Conservation (phyloP, 139 green algal species). For the Ettlia oleoabundans region DNA sequence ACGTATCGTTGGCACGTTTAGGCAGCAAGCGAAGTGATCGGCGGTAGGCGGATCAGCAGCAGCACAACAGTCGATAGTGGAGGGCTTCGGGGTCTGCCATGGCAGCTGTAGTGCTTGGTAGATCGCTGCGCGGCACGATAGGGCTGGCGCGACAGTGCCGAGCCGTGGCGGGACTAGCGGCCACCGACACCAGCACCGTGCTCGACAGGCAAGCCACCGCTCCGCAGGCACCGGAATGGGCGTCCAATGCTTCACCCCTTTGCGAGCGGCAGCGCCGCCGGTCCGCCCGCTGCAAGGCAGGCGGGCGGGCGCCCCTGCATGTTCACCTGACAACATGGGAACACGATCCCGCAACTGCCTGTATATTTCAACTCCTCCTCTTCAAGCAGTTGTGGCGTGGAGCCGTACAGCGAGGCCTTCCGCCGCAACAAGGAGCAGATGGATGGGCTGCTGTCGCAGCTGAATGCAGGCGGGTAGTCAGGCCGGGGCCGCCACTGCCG, state of each 20-base stretch:
- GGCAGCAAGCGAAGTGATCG: too few relatives aligned
- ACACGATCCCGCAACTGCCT: too few relatives aligned
- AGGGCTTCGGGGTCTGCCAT: background rate
- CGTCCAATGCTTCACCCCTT: background rate
- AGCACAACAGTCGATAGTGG: too few relatives aligned
- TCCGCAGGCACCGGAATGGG: background rate
- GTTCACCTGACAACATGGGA: too few relatives aligned
- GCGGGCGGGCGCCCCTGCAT: too few relatives aligned
- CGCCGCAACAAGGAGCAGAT: constrained; percentile 32
- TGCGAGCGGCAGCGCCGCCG: background rate
- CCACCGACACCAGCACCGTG: constrained; percentile 1
- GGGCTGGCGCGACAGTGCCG: background rate
- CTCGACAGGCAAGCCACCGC: background rate
- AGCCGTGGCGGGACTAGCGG: background rate
- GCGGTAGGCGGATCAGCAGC: too few relatives aligned
- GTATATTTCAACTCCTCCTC: background rate
- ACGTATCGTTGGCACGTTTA: too few relatives aligned
- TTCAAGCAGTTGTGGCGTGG: constrained; percentile 38
- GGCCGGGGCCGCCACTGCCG: too few relatives aligned
- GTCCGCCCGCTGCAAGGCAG: background rate
- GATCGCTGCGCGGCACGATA: background rate
- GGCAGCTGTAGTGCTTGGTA: background rate
- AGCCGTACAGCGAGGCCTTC: constrained; percentile 43
- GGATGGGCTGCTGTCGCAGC: constrained; percentile 16
- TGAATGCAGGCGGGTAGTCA: background rate